Percentiles rank a stretch among this genome's conserved stretches.
These are phyloP conservation scores for Ulvella scutata DNA, from an alignment of 139 green algal species.

Conservation along the genomic window DNA sequence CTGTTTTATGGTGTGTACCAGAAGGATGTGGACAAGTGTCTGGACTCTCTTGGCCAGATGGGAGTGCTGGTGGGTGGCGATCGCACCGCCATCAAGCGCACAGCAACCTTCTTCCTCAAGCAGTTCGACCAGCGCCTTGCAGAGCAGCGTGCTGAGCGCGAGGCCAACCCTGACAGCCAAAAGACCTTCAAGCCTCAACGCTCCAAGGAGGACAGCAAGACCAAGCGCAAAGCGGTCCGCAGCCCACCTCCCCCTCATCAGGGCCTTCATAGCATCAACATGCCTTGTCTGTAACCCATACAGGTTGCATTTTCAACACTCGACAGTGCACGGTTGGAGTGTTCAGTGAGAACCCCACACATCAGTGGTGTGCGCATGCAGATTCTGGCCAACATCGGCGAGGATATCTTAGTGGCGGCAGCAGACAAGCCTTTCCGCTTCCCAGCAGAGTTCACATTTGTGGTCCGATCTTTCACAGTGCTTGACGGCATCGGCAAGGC, in stretches of 20 bases:
- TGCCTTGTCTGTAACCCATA: too few relatives aligned
- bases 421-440: conserved; percentile 97
- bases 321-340: too few relatives aligned
- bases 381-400: conserved; percentile 80
- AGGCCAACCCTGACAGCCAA: conserved; percentile 33
- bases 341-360: too few relatives aligned
- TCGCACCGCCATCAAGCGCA: conserved; percentile 69
- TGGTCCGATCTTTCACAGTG: conserved; percentile 72
- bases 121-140: conserved; percentile 62
- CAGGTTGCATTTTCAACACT: too few relatives aligned
- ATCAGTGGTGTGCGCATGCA: conserved; percentile 58
- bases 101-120: conserved; percentile 92
- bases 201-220: conserved; percentile 49
- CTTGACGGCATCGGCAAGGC: conserved; percentile 97
- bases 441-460: conserved; percentile 95
- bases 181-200: conserved; percentile 65
- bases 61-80: conserved; percentile 58
- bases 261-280: too few relatives aligned
- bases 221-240: conserved; percentile 12
- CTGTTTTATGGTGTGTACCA: conserved; percentile 96
- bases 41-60: conserved; percentile 71
- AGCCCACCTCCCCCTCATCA: not conserved
- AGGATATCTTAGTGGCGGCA: conserved; percentile 87
- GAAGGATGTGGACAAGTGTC: conserved; percentile 67
- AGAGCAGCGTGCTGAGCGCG: conserved; percentile 22